Evolutionary conservation across 108 stramenopile genomes (phyloP).

Genomic region (Cyclostephanos invisitatus): DNA sequence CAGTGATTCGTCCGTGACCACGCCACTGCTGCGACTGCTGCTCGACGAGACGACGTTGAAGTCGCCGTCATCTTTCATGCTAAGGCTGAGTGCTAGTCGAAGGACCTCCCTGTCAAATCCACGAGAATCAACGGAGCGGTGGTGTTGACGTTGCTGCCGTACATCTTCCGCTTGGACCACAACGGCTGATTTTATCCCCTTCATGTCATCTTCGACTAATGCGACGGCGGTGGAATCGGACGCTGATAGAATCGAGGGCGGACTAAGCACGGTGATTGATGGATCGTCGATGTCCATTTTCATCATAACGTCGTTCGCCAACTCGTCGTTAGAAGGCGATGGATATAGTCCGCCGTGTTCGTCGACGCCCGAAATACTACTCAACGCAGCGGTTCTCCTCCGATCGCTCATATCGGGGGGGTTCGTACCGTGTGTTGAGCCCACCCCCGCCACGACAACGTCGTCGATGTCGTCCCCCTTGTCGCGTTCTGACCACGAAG

Average conservation of each 20-base stretch:
- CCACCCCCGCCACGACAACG: too few species aligned
- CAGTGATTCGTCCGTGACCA: background rate
- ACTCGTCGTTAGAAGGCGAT: background rate
- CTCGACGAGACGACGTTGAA: conserved; percentile 1
- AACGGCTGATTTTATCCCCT: background rate
- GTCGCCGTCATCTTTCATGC: conserved; percentile 13
- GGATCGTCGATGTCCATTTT: background rate
- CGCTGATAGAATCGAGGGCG: too few species aligned
- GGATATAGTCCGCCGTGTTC: background rate
- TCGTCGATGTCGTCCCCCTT: too few species aligned
- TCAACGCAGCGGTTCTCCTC: background rate
- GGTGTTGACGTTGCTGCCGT: too few species aligned
- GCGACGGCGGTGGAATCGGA: background rate
- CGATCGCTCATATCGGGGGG: too few species aligned
- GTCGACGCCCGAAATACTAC: background rate
- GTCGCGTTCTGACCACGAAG: too few species aligned
- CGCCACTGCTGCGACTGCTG: conserved; percentile 4
- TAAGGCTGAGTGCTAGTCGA: conserved; percentile 53
- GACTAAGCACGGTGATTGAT: background rate
- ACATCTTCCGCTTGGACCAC: background rate
- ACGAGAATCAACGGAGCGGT: background rate
- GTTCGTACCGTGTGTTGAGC: too few species aligned
- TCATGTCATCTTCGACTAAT: background rate
- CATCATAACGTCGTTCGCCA: background rate
- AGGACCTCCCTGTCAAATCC: conserved; percentile 40